phyloP scores from a whole-genome alignment of 2,329 filamentous ascomycete species.

The Pestalotiopsis sp. region DNA sequence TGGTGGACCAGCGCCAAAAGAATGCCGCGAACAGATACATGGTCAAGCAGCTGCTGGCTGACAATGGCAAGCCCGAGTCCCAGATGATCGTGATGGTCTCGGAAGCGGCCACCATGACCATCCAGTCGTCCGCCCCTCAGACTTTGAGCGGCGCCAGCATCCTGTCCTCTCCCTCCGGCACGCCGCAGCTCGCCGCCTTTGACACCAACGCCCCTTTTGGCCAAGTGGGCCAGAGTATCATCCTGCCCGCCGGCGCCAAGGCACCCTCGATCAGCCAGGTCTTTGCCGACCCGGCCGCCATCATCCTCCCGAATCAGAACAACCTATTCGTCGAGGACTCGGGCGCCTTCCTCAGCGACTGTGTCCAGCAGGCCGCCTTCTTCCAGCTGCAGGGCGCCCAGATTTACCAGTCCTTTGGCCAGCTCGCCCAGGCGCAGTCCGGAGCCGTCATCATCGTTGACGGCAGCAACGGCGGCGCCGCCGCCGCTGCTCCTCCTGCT shows the following conservation, averaged over 20 bases:
- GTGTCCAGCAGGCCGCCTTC: conserved; percentile 26
- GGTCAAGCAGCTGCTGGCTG: conserved; percentile 40
- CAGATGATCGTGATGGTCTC: conserved; percentile 41
- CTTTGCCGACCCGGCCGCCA: conserved; percentile 39
- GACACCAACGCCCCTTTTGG: conserved; percentile 37
- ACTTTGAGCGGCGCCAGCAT: conserved; percentile 24
- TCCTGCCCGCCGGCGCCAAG: conserved; percentile 35
- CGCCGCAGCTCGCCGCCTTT: conserved; percentile 22
- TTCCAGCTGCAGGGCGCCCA: conserved; percentile 28
- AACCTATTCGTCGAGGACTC: conserved; percentile 37
- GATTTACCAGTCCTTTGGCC: conserved; percentile 30
- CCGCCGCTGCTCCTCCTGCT: neutral
- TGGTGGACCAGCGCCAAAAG: conserved; percentile 35
- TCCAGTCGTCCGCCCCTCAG: conserved; percentile 26
- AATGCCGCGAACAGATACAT: conserved; percentile 36
- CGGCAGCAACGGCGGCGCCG: neutral
- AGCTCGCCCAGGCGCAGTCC: conserved; percentile 16
- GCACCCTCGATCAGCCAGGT: conserved; percentile 28
- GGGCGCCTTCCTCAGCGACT: conserved; percentile 32
- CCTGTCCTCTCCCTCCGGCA: conserved; percentile 19
- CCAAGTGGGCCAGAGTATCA: conserved; percentile 33
- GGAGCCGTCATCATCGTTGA: conserved; percentile 9
- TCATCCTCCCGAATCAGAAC: conserved; percentile 36
- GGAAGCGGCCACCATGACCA: conserved; percentile 37
- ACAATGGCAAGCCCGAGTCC: conserved; percentile 36